Percentiles rank a stretch among this genome's conserved stretches.
These are phyloP conservation scores for Leishmania mexicana DNA, from an alignment of 208 protist species.

Conservation along the genomic window DNA sequence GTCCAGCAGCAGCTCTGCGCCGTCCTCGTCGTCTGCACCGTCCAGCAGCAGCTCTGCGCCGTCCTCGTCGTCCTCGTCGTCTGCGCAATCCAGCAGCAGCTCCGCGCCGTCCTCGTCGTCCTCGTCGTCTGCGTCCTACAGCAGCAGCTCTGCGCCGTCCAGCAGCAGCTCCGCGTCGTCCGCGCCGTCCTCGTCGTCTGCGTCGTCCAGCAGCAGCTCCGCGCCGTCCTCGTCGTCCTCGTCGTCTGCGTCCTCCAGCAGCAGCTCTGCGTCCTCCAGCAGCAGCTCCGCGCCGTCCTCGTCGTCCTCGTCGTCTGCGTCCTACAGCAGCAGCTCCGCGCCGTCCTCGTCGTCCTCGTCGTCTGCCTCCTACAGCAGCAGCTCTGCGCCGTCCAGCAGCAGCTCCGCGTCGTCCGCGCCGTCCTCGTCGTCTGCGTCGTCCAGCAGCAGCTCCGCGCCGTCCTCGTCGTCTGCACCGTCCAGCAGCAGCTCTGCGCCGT, in stretches of 20 bases:
- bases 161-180: background rate
- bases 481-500: background rate
- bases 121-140: background rate
- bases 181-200: background rate
- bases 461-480: background rate
- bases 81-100: background rate
- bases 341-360: background rate
- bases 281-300: background rate
- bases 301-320: background rate
- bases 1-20: background rate
- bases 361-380: background rate
- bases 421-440: background rate
- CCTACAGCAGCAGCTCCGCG: background rate
- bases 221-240: no score
- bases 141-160: background rate
- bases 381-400: background rate
- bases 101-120: background rate
- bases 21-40: background rate
- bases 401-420: background rate
- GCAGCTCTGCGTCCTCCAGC: background rate
- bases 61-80: background rate
- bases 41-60: background rate
- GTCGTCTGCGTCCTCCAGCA: no score
- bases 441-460: slow-evolving; percentile 4
- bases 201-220: background rate